phyloP scores from a whole-genome alignment of 306 rosid species.

The Boehmeria nivea region DNA sequence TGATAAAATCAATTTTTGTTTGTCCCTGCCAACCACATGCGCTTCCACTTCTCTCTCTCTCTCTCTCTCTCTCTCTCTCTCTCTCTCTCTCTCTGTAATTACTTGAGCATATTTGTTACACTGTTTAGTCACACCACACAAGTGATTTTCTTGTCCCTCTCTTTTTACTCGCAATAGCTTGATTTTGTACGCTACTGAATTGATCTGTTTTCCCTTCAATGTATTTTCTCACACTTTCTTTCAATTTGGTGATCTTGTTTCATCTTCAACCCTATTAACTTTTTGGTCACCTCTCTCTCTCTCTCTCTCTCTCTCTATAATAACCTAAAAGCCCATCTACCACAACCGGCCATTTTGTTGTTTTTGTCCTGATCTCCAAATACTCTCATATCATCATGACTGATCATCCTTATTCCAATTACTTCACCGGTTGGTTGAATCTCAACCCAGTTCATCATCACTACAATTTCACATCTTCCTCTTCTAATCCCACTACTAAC shows the following conservation, averaged over 20 bases:
- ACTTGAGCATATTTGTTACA: too few relatives aligned
- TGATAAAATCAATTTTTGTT: constrained; percentile 26
- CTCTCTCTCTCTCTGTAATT: constrained; percentile 23
- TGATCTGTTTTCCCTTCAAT: constrained; percentile 43
- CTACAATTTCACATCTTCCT: not conserved
- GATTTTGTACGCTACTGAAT: constrained; percentile 27
- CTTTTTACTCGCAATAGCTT: constrained; percentile 42
- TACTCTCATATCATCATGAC: constrained; percentile 46
- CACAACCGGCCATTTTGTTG: not conserved
- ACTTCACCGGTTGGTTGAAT: constrained; percentile 50
- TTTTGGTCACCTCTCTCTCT: constrained; percentile 29
- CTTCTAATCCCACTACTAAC: constrained; percentile 19
- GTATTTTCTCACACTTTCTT: constrained; percentile 17
- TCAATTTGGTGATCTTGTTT: constrained; percentile 40
- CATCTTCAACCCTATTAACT: constrained; percentile 27
- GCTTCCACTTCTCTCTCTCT: constrained; percentile 21
- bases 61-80: constrained; percentile 20
- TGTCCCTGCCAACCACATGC: constrained; percentile 26
- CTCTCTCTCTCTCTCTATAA: constrained; percentile 26
- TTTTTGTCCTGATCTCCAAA: constrained; percentile 5
- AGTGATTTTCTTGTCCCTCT: constrained; percentile 63
- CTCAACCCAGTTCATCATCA: constrained; percentile 34
- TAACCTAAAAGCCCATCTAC: constrained; percentile 37
- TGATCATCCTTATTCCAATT: constrained; percentile 51
- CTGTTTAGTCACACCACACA: constrained; percentile 60